These are phyloP conservation scores for Ophiostoma ulmi DNA, from an alignment of 2,329 filamentous ascomycete genomes.

Conservation along the genomic window DNA sequence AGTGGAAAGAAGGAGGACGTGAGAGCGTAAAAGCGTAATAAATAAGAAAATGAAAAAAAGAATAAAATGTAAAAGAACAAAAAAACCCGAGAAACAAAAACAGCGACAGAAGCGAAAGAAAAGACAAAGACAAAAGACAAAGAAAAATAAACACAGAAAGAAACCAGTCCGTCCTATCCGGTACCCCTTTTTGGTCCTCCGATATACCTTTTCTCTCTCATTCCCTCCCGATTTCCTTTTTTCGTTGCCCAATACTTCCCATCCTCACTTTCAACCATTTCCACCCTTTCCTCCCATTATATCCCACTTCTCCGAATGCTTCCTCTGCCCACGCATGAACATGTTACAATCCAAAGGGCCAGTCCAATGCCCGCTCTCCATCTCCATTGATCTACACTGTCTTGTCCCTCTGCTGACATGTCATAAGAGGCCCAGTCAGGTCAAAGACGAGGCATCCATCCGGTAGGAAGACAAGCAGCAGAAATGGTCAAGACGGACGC, in stretches of 20 bases:
- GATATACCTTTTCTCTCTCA: conserved; percentile 13
- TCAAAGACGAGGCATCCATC: conserved; percentile 8
- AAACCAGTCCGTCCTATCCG: conserved; percentile 9
- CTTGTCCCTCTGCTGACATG: background rate
- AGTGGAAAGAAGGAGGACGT: no score
- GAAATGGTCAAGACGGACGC: background rate
- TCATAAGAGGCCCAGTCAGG: background rate
- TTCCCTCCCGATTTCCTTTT: background rate
- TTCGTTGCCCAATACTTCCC: background rate
- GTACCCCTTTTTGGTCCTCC: conserved; percentile 13
- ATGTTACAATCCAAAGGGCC: conserved; percentile 10
- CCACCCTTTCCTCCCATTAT: background rate
- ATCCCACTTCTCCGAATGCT: background rate
- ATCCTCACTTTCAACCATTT: background rate
- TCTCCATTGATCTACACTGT: background rate
- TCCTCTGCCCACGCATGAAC: background rate
- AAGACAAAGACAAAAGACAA: background rate
- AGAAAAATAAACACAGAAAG: conserved; percentile 2
- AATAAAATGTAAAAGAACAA: background rate
- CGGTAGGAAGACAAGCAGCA: conserved; percentile 1
- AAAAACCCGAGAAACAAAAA: background rate
- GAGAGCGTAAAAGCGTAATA: background rate
- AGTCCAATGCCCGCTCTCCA: background rate
- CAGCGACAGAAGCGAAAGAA: background rate
- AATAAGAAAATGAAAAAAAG: background rate